Percentiles rank a stretch among this genome's conserved stretches.
Conservation (phyloP, 1,139 yeast genomes). For the Yamadazyma trypodendri region DNA sequence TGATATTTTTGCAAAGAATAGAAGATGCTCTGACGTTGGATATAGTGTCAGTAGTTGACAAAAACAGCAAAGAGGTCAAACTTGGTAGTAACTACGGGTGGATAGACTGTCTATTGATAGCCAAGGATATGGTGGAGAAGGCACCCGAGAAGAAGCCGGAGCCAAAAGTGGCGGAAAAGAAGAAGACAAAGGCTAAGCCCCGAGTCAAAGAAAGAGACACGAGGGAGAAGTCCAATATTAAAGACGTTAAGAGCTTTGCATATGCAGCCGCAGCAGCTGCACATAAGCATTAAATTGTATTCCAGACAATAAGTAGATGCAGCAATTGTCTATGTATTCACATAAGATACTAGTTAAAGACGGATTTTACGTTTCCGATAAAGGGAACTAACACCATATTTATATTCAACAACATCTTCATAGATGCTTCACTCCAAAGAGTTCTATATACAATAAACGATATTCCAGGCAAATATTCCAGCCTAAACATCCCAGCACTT, state of each 20-base stretch:
- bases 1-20: conserved; percentile 55
- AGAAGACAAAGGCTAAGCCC: background rate
- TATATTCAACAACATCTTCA: too few species aligned
- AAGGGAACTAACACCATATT: too few species aligned
- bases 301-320: too few species aligned
- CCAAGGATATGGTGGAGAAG: conserved; percentile 38
- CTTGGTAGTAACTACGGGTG: conserved; percentile 43
- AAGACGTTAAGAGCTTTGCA: conserved; percentile 32
- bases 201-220: background rate
- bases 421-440: too few species aligned
- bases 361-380: too few species aligned
- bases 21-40: conserved; percentile 23
- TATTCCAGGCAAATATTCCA: background rate
- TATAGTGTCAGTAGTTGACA: conserved; percentile 39
- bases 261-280: conserved; percentile 52
- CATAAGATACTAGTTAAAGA: too few species aligned
- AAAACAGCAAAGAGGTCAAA: conserved; percentile 30
- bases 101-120: conserved; percentile 47
- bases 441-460: conserved; percentile 1
- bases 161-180: background rate
- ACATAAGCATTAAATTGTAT: conserved; percentile 22
- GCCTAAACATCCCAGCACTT: conserved; percentile 23
- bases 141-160: conserved; percentile 2
- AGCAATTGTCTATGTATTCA: too few species aligned
- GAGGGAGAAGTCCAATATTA: background rate